Evolutionary conservation across 371 early-diverging fungal genomes (phyloP).

Genomic region (Mortierella sp.): DNA sequence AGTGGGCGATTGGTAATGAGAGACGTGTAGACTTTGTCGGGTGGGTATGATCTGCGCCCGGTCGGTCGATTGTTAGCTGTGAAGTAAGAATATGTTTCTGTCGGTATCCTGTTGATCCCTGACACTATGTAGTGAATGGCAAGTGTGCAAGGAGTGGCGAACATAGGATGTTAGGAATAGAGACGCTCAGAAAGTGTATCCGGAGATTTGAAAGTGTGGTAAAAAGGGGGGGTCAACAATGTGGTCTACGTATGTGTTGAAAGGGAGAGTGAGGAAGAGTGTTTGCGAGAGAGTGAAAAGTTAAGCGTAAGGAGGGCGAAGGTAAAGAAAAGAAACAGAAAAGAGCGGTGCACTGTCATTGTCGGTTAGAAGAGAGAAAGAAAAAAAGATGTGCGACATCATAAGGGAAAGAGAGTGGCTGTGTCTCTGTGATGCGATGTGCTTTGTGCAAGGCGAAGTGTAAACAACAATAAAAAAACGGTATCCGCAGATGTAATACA

Average conservation of each 20-base stretch:
- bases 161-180: neutral
- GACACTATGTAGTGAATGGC: neutral
- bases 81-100: neutral
- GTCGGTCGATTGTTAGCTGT: neutral
- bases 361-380: neutral
- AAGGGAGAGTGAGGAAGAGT: neutral
- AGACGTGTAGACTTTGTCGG: neutral
- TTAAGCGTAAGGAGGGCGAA: neutral
- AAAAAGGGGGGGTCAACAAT: no score
- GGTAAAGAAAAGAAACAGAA: neutral
- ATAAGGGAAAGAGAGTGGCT: neutral
- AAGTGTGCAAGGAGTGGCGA: neutral
- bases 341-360: neutral
- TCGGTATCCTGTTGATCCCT: neutral
- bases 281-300: neutral
- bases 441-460: neutral
- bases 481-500: neutral
- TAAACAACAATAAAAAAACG: neutral
- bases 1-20: neutral
- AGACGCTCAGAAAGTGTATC: neutral
- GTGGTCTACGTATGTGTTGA: neutral
- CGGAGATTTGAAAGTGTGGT: neutral
- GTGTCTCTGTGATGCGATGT: slow-evolving; percentile 4
- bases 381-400: neutral
- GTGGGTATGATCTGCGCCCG: neutral